Percentiles rank a stretch among this genome's conserved stretches.
These are phyloP conservation scores for Chaetomiaceae sp. DNA, from an alignment of 2,329 filamentous ascomycete species.

Conservation along the genomic window DNA sequence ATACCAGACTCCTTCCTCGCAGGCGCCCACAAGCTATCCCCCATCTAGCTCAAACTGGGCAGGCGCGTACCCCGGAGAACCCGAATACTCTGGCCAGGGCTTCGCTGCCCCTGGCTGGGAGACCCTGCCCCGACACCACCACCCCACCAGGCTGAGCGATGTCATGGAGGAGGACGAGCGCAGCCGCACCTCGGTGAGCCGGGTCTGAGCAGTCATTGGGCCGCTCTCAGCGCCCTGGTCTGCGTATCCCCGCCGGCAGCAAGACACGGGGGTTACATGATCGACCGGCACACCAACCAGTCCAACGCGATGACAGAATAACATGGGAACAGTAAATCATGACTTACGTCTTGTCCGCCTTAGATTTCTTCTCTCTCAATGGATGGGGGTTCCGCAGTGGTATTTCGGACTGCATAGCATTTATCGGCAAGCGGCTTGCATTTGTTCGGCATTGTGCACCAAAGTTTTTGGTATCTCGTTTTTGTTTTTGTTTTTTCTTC, in stretches of 20 bases:
- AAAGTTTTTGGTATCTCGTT: not conserved
- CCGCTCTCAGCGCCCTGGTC: too few species aligned
- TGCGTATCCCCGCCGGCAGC: not conserved
- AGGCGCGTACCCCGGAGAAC: conserved; percentile 35
- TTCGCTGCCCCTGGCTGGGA: conserved; percentile 72
- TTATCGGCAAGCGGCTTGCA: conserved; percentile 5
- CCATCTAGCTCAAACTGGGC: conserved; percentile 42
- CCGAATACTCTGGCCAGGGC: conserved; percentile 64
- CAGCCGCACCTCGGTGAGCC: conserved; percentile 65
- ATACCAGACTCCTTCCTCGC: conserved; percentile 51
- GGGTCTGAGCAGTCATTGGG: conserved; percentile 31
- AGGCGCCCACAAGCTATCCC: conserved; percentile 35
- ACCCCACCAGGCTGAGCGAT: conserved; percentile 83
- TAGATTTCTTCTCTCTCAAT: not conserved
- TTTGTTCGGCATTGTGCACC: not conserved
- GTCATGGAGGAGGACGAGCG: conserved; percentile 81
- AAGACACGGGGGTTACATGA: not conserved
- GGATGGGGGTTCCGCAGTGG: not conserved
- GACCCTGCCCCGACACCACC: conserved; percentile 71
- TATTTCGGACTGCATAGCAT: conserved; percentile 10
- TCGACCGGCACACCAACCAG: conserved; percentile 1
- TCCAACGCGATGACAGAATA: not conserved
- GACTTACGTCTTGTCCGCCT: conserved; percentile 6
- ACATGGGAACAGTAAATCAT: conserved; percentile 1
- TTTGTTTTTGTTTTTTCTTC: not conserved